Conservation (phyloP, 2,329 filamentous ascomycete species). For the Aspergillus sp. region DNA sequence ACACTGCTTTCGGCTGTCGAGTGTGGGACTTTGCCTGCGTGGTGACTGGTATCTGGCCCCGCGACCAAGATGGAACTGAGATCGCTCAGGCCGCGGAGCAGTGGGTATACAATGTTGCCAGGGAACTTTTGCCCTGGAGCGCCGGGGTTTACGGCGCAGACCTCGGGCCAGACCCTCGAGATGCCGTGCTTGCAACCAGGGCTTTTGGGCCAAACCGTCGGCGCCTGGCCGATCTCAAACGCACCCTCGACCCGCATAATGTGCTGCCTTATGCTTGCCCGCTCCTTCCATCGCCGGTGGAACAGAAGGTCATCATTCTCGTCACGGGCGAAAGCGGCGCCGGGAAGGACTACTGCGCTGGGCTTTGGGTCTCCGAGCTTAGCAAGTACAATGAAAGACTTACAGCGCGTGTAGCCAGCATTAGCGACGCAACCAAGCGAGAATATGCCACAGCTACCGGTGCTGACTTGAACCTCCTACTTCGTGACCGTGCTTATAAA, state of each 20-base stretch:
- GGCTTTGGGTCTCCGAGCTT: conserved; percentile 47
- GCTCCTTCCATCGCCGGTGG: conserved; percentile 34
- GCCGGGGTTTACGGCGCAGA: conserved; percentile 56
- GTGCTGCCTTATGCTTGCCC: conserved; percentile 55
- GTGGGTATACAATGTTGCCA: conserved; percentile 56
- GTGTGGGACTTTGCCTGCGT: conserved; percentile 63
- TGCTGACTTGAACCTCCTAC: conserved; percentile 45
- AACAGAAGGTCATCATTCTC: conserved; percentile 51
- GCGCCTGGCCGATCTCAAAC: conserved; percentile 51
- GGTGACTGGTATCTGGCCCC: conserved; percentile 58
- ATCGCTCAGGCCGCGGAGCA: conserved; percentile 32
- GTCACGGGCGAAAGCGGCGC: conserved; percentile 48
- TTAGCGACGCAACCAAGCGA: conserved; percentile 55
- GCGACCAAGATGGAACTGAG: conserved; percentile 46
- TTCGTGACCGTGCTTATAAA: conserved; percentile 56
- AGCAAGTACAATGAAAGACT: conserved; percentile 18
- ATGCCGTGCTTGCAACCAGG: conserved; percentile 44
- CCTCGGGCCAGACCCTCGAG: conserved; percentile 59
- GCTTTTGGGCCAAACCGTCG: conserved; percentile 55
- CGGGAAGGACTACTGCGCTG: conserved; percentile 59
- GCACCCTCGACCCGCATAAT: conserved; percentile 43
- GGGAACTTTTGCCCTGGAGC: conserved; percentile 46
- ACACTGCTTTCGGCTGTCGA: conserved; percentile 59
- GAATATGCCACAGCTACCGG: conserved; percentile 51
- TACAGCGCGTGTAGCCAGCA: conserved; percentile 45